phyloP scores from a whole-genome alignment of 2,329 filamentous ascomycete genomes.

The Hymenoscyphus linearis region DNA sequence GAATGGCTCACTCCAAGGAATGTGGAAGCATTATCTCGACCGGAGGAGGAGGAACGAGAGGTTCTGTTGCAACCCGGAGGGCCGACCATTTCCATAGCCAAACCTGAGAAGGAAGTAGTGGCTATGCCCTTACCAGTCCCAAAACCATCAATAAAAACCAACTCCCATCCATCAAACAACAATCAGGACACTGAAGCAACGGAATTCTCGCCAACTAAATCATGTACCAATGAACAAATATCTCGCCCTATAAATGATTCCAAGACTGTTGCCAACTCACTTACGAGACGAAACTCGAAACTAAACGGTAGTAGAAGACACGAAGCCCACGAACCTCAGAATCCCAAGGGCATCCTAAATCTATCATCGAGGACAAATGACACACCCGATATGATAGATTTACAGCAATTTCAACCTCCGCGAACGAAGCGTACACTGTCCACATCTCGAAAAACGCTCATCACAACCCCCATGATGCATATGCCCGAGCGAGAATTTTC shows the following conservation, averaged over 20 bases:
- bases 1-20: conserved; percentile 61
- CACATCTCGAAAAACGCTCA: conserved; percentile 19
- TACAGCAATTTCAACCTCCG: conserved; percentile 6
- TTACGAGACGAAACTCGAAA: conserved; percentile 6
- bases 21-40: conserved; percentile 19
- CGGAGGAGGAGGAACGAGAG: conserved; percentile 7
- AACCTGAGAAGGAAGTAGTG: not conserved
- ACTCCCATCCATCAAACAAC: not conserved
- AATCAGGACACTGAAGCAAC: not conserved
- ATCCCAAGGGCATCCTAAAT: conserved; percentile 25
- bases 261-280: conserved; percentile 10
- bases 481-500: conserved; percentile 8
- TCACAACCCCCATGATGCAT: conserved; percentile 20
- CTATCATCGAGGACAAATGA: conserved; percentile 18
- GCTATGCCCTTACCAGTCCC: not conserved
- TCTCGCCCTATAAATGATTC: conserved; percentile 2
- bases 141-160: not conserved
- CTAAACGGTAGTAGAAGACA: conserved; percentile 12
- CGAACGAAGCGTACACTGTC: conserved; percentile 21
- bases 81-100: not conserved
- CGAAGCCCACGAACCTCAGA: conserved; percentile 23
- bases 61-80: not conserved
- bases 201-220: conserved; percentile 2
- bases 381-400: conserved; percentile 3
- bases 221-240: not conserved